Conservation (phyloP, 768 basidiomycete species). For the Tephrocybe rancida region DNA sequence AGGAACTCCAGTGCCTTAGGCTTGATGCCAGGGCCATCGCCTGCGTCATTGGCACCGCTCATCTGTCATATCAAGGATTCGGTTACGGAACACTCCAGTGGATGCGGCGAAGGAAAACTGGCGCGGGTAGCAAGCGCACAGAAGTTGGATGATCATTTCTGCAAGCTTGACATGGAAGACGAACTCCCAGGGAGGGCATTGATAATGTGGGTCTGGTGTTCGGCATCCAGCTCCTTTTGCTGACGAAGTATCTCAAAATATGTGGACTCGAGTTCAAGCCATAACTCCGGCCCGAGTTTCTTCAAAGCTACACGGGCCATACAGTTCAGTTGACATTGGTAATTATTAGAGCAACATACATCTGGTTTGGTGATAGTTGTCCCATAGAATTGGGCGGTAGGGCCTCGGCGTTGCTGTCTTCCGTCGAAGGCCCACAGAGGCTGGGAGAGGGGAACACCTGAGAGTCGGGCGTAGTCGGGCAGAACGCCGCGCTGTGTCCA, state of each 20-base stretch:
- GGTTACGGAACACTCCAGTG: conserved; percentile 43
- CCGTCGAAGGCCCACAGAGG: conserved; percentile 43
- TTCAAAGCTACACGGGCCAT: conserved; percentile 36
- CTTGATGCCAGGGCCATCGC: background rate
- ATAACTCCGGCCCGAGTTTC: conserved; percentile 54
- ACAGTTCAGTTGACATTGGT: background rate
- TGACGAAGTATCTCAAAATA: conserved; percentile 47
- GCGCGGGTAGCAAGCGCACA: conserved; percentile 58
- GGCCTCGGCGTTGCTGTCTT: conserved; percentile 46
- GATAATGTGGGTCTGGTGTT: conserved; percentile 43
- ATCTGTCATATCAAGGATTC: conserved; percentile 32
- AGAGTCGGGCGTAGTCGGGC: conserved; percentile 42
- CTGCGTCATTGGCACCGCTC: background rate
- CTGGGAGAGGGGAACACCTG: conserved; percentile 44
- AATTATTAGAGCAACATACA: conserved; percentile 29
- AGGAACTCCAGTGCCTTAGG: conserved; percentile 37
- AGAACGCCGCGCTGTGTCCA: background rate
- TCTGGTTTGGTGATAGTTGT: conserved; percentile 61
- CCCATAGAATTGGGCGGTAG: conserved; percentile 59
- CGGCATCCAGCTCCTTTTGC: conserved; percentile 37
- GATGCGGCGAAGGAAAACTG: conserved; percentile 42
- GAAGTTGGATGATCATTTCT: conserved; percentile 57
- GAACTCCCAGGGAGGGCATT: conserved; percentile 50
- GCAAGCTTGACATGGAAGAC: conserved; percentile 52
- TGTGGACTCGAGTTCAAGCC: conserved; percentile 59